These are phyloP conservation scores for Candida vaughaniae DNA, from an alignment of 805 yeast genomes.

Conservation along the genomic window DNA sequence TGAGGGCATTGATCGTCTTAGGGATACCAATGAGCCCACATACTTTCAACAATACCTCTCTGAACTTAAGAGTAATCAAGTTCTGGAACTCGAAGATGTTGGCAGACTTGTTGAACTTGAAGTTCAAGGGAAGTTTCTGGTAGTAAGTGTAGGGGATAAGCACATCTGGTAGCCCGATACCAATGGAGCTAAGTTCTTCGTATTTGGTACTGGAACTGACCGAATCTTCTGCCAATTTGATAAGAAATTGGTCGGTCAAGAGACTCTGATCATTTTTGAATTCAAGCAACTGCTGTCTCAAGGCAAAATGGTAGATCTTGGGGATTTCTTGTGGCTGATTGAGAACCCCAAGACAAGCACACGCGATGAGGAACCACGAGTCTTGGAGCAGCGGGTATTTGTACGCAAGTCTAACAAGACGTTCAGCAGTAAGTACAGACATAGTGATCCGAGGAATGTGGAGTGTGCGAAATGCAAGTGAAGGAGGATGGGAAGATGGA, in stretches of 20 bases:
- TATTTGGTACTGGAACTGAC: conserved; percentile 38
- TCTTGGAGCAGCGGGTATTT: conserved; percentile 53
- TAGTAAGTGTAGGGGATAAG: conserved; percentile 39
- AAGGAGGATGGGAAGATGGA: background rate
- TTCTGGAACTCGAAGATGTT: conserved; percentile 37
- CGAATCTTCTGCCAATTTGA: conserved; percentile 40
- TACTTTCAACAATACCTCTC: conserved; percentile 78
- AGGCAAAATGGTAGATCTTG: conserved; percentile 66
- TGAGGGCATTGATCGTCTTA: conserved; percentile 76
- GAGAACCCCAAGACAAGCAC: conserved; percentile 77
- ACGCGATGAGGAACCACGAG: conserved; percentile 77
- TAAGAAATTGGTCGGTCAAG: conserved; percentile 32
- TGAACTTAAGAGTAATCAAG: conserved; percentile 49
- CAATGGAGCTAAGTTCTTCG: conserved; percentile 39
- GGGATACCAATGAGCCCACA: conserved; percentile 85
- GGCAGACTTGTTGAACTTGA: conserved; percentile 30
- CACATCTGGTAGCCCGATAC: conserved; percentile 42
- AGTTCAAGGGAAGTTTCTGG: conserved; percentile 36
- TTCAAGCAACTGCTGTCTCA: conserved; percentile 44
- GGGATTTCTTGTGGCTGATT: conserved; percentile 84
- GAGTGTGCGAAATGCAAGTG: background rate
- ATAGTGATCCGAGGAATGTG: conserved; percentile 5
- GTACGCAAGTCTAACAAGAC: conserved; percentile 53
- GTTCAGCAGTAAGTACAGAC: conserved; percentile 43
- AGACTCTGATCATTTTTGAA: conserved; percentile 21